Percentiles rank a stretch among this genome's conserved stretches.
Evolutionary conservation across 129 eudicot species (phyloP).

Genomic region (Sambucus nigra): DNA sequence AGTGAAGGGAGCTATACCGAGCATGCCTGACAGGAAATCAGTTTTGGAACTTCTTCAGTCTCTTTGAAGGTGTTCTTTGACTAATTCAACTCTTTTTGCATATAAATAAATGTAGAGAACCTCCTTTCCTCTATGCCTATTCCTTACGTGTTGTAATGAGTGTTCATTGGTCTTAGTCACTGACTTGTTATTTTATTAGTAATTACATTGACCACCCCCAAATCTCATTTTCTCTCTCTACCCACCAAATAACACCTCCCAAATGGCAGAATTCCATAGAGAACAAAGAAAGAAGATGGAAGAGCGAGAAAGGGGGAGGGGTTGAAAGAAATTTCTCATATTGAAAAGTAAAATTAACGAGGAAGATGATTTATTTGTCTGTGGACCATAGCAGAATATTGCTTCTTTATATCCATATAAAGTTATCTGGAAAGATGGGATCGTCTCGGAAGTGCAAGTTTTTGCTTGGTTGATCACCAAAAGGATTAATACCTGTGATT

Average conservation of each 20-base stretch:
- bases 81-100: background rate
- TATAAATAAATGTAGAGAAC: constrained; percentile 22
- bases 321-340: too few species aligned
- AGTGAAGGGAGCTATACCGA: constrained; percentile 97
- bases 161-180: background rate
- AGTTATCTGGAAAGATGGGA: too few species aligned
- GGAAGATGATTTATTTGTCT: too few species aligned
- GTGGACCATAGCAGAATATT: too few species aligned
- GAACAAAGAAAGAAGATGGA: too few species aligned
- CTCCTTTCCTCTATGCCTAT: background rate
- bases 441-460: too few species aligned
- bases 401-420: too few species aligned
- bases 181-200: background rate
- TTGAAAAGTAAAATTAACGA: too few species aligned
- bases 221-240: background rate
- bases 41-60: constrained; percentile 70
- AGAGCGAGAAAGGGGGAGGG: too few species aligned
- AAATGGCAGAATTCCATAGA: too few species aligned
- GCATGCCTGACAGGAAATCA: constrained; percentile 87
- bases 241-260: background rate
- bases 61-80: constrained; percentile 14
- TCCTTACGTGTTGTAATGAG: background rate
- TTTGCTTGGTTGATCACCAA: too few species aligned
- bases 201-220: background rate
- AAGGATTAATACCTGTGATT: too few species aligned